A percentile compares a stretch with the other conserved stretches of the same genome.
These are phyloP conservation scores for Fraxinus sp. DNA, from an alignment of 305 asterid genomes.

Conservation along the genomic window DNA sequence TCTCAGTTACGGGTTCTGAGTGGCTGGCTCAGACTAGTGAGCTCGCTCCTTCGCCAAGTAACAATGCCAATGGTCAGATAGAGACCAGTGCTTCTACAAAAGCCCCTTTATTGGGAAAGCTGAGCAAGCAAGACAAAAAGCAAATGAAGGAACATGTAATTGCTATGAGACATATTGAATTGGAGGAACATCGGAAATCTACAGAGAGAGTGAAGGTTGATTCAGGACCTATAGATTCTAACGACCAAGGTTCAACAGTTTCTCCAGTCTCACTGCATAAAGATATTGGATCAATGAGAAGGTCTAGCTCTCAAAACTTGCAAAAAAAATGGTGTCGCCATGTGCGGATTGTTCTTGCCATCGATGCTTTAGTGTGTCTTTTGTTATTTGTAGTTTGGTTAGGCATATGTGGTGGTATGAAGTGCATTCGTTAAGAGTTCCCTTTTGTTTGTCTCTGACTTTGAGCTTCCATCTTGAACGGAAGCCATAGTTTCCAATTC, in stretches of 20 bases:
- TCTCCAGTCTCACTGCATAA: constrained; percentile 36
- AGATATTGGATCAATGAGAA: constrained; percentile 37
- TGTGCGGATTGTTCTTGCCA: constrained; percentile 55
- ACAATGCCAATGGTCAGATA: constrained; percentile 24
- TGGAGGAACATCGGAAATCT: constrained; percentile 50
- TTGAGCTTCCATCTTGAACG: not conserved
- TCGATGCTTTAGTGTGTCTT: constrained; percentile 59
- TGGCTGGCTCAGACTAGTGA: constrained; percentile 34
- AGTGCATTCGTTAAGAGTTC: constrained; percentile 52
- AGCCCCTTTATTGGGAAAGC: constrained; percentile 63
- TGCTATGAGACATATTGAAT: constrained; percentile 45
- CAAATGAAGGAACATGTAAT: constrained; percentile 46
- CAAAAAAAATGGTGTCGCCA: constrained; percentile 64
- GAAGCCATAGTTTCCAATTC: constrained; percentile 4
- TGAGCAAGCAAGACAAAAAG: constrained; percentile 55
- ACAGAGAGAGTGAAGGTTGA: constrained; percentile 34
- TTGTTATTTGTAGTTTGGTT: constrained; percentile 65
- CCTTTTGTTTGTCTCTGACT: not conserved
- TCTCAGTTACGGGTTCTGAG: constrained; percentile 16
- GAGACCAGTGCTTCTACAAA: constrained; percentile 47
- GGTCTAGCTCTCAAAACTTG: constrained; percentile 36
- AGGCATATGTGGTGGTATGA: constrained; percentile 55
- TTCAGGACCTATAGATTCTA: constrained; percentile 29
- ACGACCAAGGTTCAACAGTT: constrained; percentile 27
- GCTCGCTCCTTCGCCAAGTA: constrained; percentile 33